Base-by-base conservation (phyloP, 1,139 yeast genomes). In the Yamadazyma conglobata region DNA sequence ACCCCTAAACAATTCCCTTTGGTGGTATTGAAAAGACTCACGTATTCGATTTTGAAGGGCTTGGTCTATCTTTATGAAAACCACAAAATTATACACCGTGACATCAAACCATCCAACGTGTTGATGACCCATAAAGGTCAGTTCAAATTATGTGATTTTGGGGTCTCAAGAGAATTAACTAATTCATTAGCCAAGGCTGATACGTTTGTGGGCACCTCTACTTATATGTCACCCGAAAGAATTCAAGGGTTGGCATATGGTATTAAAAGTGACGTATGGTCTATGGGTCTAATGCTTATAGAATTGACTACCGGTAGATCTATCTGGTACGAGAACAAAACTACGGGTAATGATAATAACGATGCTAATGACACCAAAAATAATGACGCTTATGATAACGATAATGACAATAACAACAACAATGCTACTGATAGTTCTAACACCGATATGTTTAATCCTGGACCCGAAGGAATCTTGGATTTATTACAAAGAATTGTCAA, bases 221-320 rank as follows among this genome's bases (percentile, higher is more conserved):
- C 95, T 2, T 91, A 91, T 52, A 91, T 91, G 98, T 87, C 95
- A 1, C 98, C 98, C 0, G 98, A 91, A 51, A 73, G 98, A 42
- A 91, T 91, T 34, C 96, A 87, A 58, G 98, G 98, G 9, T 86
- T 87, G 28, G 81, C 81, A 10, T 91, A 91, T 56, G 84, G 95
- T 6, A 84, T 89, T 15, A 88, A 89, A 47, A 89, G 95, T 19
- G 98, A 91, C 54, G 91, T 91, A 10, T 91, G 98, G 98, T 87
- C 96, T 1, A 64, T 89, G 48, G 98, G 98, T 1, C 64, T 91
- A 27, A 84, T 89, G 79, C 66, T 91, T 29, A 77, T 87, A 30
- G 97, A 91, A 54, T 64, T 91, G 33, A 91, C 96, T 1, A 76
- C 85, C 8, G 98, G 97, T 0, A 69, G 69, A 33, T 73, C 61